Conservation (phyloP, 768 basidiomycete genomes). For the Hygrocybe coccinea region DNA sequence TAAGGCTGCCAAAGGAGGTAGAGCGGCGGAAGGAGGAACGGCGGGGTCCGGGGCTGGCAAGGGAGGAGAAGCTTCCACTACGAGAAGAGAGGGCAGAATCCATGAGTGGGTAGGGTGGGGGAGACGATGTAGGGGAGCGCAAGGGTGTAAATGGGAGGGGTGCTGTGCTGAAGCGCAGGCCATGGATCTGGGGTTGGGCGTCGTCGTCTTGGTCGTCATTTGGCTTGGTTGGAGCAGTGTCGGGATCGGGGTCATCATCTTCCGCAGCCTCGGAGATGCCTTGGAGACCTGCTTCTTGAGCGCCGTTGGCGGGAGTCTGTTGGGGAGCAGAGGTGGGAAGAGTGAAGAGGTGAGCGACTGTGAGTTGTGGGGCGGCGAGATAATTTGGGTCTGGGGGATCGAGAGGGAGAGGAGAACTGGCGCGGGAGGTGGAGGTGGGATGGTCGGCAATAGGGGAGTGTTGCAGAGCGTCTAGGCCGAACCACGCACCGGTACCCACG, state of each 20-base stretch:
- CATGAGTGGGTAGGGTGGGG: not conserved
- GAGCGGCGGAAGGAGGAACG: not conserved
- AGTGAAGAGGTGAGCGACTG: conserved; percentile 54
- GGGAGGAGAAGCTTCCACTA: not conserved
- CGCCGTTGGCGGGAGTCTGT: too few relatives aligned
- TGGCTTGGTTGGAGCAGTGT: conserved; percentile 11
- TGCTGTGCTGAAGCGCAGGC: conserved; percentile 51
- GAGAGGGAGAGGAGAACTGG: conserved; percentile 18
- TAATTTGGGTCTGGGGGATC: conserved; percentile 11
- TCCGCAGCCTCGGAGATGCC: conserved; percentile 63
- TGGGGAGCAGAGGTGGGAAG: too few relatives aligned
- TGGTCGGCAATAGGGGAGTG: conserved; percentile 36
- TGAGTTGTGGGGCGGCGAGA: conserved; percentile 12
- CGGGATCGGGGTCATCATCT: conserved; percentile 40
- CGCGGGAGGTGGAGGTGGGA: conserved; percentile 18
- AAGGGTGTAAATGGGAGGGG: conserved; percentile 25
- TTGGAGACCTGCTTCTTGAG: conserved; percentile 36
- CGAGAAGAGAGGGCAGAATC: not conserved
- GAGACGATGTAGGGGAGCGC: conserved; percentile 8
- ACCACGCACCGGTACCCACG: conserved; percentile 34
- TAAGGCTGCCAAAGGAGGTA: not conserved
- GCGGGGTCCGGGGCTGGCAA: not conserved
- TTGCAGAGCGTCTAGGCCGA: conserved; percentile 43
- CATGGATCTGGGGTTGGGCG: conserved; percentile 43
- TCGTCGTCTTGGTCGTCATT: conserved; percentile 15